Base-by-base conservation (phyloP, 2,329 filamentous ascomycete genomes). In the Fusarium sp. region DNA sequence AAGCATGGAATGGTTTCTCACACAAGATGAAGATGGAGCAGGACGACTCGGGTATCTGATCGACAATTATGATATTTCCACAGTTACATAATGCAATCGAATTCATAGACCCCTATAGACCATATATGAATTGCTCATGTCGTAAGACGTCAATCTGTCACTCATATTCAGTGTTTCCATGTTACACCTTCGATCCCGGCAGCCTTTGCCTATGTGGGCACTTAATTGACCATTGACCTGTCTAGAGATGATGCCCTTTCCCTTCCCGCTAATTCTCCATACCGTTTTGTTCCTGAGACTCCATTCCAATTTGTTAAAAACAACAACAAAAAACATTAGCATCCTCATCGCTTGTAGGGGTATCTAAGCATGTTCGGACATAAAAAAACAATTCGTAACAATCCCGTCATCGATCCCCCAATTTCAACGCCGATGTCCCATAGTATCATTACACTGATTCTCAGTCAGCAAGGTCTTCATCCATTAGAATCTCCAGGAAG, bases 401-500 rank as follows among this genome's bases (percentile, higher is more conserved):
- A 66, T n/a, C 53, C 42, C 61, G 10, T 74, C 45, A 45, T 66
- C 60, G 62, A 47, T 66, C 32, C 39, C 35, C 57, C 30, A 48
- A 48, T 73, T 64, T 65, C 58, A 66, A 69, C 47, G 65, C 62
- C 72, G 65, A 26, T 66, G 36, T 63, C 55, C 58, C 45, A 50
- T 48, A 72, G 62, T 62, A 66, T 55, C 55, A 62, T 62, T 45
- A 75, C 42, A 58, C 77, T 79, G 63, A 70, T 67, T 39, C 47
- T 75, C 70, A 78, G 69, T 79, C 75, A 77, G 69, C 66, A 60
- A 75, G 55, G 51, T 80, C 77, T 35, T 80, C 78, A 30, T 80
- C 77, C 60, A 78, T 62, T 63, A 81, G 38, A 44, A 75, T 79
- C 39, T 79, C 81, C 53, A 83, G 73, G 62, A 82, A 80, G 56